A percentile compares a stretch with the other conserved stretches of the same genome.
These are phyloP conservation scores for Parathielavia hyrcaniae DNA, from an alignment of 495 filamentous ascomycete species.

Conservation along the genomic window DNA sequence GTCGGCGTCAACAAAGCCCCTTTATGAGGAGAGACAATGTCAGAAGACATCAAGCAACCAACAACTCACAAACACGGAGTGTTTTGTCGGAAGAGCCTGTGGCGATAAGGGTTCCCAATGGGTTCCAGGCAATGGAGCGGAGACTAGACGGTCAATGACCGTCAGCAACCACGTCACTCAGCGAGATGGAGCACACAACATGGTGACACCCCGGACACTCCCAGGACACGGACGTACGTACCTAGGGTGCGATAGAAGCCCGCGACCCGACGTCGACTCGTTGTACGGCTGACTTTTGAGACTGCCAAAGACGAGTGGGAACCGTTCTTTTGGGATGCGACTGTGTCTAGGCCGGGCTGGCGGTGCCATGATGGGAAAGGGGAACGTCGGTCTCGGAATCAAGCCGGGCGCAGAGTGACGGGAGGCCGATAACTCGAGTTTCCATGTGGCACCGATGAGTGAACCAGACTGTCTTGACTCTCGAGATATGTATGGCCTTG, in stretches of 20 bases:
- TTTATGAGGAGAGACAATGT: background rate
- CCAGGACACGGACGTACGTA: conserved; percentile 1
- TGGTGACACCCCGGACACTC: too few species aligned
- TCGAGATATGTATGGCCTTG: background rate
- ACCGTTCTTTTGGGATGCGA: conserved; percentile 54
- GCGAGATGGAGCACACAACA: background rate
- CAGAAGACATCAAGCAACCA: too few species aligned
- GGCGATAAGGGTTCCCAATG: conserved; percentile 76
- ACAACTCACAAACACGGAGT: conserved; percentile 58
- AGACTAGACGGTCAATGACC: conserved; percentile 28
- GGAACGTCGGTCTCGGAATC: background rate
- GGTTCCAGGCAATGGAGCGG: conserved; percentile 83
- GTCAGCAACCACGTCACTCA: background rate
- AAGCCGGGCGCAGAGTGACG: too few species aligned
- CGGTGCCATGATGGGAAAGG: conserved; percentile 45
- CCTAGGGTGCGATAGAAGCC: conserved; percentile 18
- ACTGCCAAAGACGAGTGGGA: conserved; percentile 50
- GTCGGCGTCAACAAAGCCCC: background rate
- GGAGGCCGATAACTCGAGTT: too few species aligned
- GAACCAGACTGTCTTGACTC: too few species aligned
- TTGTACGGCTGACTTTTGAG: conserved; percentile 58
- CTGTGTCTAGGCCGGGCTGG: conserved; percentile 44
- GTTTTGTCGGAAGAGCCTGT: conserved; percentile 78
- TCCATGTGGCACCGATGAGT: too few species aligned
- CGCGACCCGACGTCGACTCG: conserved; percentile 39